These are phyloP conservation scores for Sapria himalayana DNA, from an alignment of 345 rosid genomes.

Conservation along the genomic window DNA sequence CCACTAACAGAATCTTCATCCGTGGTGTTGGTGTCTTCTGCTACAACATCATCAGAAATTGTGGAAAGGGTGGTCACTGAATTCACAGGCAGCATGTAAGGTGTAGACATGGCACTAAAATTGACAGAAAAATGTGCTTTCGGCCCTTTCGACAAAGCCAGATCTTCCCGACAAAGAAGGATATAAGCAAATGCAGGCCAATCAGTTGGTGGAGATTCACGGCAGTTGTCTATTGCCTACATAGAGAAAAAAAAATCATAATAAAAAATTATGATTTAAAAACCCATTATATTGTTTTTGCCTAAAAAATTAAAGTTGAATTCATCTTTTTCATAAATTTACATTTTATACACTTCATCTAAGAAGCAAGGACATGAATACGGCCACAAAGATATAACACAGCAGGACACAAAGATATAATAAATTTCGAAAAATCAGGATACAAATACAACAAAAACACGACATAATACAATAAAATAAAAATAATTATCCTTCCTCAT, in stretches of 20 bases:
- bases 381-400: too few species aligned
- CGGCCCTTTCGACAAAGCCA: conserved; percentile 49
- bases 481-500: too few species aligned
- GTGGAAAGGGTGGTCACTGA: conserved; percentile 77
- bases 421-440: too few species aligned
- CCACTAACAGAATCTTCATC: conserved; percentile 63
- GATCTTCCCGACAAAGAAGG: conserved; percentile 87
- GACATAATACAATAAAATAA: too few species aligned
- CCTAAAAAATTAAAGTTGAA: too few species aligned
- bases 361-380: too few species aligned
- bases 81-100: conserved; percentile 88
- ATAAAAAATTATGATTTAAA: too few species aligned
- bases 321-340: too few species aligned
- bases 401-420: too few species aligned
- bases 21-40: conserved; percentile 51
- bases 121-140: conserved; percentile 34
- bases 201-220: conserved; percentile 82
- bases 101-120: conserved; percentile 63
- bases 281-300: too few species aligned
- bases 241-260: conserved; percentile 11
- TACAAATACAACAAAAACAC: too few species aligned
- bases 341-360: too few species aligned
- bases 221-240: conserved; percentile 75
- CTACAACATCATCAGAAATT: conserved; percentile 41
- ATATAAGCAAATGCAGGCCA: conserved; percentile 93